Evolutionary conservation across 495 filamentous ascomycete species (phyloP).

Genomic region (Neurospora terricola): DNA sequence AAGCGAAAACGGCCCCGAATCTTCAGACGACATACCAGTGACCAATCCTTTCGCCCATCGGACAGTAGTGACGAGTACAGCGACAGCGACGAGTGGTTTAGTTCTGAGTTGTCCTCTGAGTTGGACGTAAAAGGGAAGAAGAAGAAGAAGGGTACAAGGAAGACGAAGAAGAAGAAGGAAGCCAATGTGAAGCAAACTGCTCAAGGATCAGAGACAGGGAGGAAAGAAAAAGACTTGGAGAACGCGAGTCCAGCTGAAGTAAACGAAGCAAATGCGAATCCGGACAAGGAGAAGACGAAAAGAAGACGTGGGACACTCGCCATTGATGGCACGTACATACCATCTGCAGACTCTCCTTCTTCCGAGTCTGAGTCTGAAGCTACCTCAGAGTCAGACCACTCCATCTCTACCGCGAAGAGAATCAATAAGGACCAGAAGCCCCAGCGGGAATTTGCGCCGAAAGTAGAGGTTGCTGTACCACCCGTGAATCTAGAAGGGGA

Average conservation of each 20-base stretch:
- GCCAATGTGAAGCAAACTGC: no score
- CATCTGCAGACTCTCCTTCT: background rate
- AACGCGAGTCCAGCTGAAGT: background rate
- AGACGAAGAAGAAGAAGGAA: background rate
- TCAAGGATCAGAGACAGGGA: no score
- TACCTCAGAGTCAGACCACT: background rate
- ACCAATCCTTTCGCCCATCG: background rate
- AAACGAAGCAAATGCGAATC: background rate
- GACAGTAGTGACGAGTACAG: background rate
- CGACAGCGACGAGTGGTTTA: background rate
- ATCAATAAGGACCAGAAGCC: no score
- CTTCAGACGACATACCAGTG: background rate
- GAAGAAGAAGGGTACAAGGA: background rate
- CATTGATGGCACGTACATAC: background rate
- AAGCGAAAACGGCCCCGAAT: background rate
- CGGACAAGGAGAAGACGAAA: background rate
- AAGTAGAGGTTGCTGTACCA: background rate
- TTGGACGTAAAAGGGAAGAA: background rate
- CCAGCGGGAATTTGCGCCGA: background rate
- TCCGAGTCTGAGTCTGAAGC: background rate
- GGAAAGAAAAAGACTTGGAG: no score
- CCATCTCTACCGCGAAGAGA: no score
- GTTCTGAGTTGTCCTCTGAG: background rate
- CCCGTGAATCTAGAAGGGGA: background rate
- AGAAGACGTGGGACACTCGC: background rate